Percentiles rank a stretch among this genome's conserved stretches.
Conservation (phyloP, 2,329 filamentous ascomycete species). For the Didymosphaeria variabile region DNA sequence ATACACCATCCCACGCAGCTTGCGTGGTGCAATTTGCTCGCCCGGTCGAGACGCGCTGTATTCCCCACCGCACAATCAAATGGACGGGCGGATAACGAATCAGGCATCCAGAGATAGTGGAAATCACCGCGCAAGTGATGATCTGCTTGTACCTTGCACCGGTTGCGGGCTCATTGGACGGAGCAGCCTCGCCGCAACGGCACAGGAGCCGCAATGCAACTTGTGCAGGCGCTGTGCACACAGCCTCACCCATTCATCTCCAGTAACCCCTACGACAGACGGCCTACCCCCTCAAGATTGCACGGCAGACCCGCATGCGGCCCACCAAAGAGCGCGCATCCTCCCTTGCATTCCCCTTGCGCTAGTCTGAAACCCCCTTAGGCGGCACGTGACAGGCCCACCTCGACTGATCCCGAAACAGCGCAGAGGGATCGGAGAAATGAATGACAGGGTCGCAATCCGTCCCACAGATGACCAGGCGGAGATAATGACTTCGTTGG, state of each 20-base stretch:
- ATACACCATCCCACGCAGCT: constrained; percentile 6
- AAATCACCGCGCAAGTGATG: constrained; percentile 15
- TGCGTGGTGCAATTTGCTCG: constrained; percentile 6
- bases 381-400: background rate
- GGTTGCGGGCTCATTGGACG: constrained; percentile 6
- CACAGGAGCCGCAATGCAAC: background rate
- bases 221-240: constrained; percentile 17
- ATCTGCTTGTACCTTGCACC: constrained; percentile 7
- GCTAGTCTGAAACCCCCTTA: background rate
- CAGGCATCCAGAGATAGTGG: constrained; percentile 8
- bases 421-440: background rate
- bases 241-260: constrained; percentile 6
- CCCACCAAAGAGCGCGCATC: constrained; percentile 12
- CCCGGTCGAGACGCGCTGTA: background rate
- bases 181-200: constrained; percentile 11
- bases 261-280: background rate
- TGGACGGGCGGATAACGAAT: constrained; percentile 7
- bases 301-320: constrained; percentile 5
- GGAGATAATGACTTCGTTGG: background rate
- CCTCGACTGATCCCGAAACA: constrained; percentile 2
- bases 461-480: background rate
- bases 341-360: constrained; percentile 1
- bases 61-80: background rate
- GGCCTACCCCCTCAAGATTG: constrained; percentile 9
- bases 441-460: constrained; percentile 5